Conservation (phyloP, 2,329 filamentous ascomycete species). For the Rhinocladiella mackenziei region DNA sequence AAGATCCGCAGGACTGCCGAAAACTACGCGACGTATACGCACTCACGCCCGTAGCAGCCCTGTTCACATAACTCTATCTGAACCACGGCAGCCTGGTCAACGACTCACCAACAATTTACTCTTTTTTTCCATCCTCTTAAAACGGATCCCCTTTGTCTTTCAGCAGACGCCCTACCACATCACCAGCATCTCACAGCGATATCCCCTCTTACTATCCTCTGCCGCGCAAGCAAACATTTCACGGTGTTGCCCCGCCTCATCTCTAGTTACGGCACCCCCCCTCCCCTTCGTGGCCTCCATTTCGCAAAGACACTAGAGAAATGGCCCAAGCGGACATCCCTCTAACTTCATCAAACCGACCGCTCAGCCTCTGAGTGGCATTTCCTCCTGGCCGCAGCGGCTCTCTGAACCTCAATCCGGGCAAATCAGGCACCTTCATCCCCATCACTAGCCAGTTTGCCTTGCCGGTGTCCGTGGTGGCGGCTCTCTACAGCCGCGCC, state of each 20-base stretch:
- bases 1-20: too few species aligned
- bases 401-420: neutral
- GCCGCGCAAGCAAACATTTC: conserved; percentile 9
- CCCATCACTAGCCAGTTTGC: conserved; percentile 12
- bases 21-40: too few species aligned
- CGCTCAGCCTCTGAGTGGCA: conserved; percentile 7
- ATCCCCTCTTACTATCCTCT: neutral
- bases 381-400: neutral
- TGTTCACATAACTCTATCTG: conserved; percentile 3
- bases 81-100: conserved; percentile 9
- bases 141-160: neutral
- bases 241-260: conserved; percentile 10
- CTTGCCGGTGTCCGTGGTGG: conserved; percentile 20
- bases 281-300: neutral
- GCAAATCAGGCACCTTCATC: conserved; percentile 8
- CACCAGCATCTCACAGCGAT: neutral
- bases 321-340: conserved; percentile 14
- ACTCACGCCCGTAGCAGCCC: too few species aligned
- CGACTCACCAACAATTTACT: conserved; percentile 1
- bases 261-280: neutral
- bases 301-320: conserved; percentile 2
- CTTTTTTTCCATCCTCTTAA: conserved; percentile 3
- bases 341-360: conserved; percentile 7
- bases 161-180: neutral
- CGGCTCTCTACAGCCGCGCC: conserved; percentile 19